These are phyloP conservation scores for Camelina neglecta DNA, from an alignment of 345 rosid species.

Conservation along the genomic window DNA sequence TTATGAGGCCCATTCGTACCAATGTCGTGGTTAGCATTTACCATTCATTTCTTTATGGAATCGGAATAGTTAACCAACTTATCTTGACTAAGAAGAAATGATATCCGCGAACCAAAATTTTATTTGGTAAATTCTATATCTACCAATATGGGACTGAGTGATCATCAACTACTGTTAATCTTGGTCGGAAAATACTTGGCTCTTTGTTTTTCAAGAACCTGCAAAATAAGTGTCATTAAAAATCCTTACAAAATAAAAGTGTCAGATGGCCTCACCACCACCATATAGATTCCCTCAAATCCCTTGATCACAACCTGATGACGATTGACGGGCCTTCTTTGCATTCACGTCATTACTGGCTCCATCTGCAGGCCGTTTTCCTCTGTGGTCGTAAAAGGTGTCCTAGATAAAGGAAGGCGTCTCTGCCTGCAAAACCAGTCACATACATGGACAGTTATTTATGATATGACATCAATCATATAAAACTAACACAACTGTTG, in stretches of 20 bases:
- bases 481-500: too few relatives aligned
- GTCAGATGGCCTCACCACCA: slow-evolving; percentile 52
- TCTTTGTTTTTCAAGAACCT: neutral
- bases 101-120: too few relatives aligned
- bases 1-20: neutral
- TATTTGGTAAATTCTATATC: too few relatives aligned
- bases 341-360: slow-evolving; percentile 50
- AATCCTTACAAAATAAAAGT: slow-evolving; percentile 6
- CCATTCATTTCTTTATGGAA: too few relatives aligned
- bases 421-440: too few relatives aligned
- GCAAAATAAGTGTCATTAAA: neutral
- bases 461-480: too few relatives aligned
- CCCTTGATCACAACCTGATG: slow-evolving; percentile 77
- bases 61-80: too few relatives aligned
- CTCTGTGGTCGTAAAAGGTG: slow-evolving; percentile 43
- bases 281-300: slow-evolving; percentile 45
- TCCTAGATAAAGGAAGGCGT: too few relatives aligned
- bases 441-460: neutral
- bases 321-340: slow-evolving; percentile 67
- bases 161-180: too few relatives aligned
- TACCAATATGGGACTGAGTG: too few relatives aligned
- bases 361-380: slow-evolving; percentile 67
- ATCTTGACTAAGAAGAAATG: too few relatives aligned
- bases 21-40: neutral
- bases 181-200: too few relatives aligned